Base-by-base conservation (phyloP, 371 early-diverging fungal species). In the Lichtheimia corymbifera region DNA sequence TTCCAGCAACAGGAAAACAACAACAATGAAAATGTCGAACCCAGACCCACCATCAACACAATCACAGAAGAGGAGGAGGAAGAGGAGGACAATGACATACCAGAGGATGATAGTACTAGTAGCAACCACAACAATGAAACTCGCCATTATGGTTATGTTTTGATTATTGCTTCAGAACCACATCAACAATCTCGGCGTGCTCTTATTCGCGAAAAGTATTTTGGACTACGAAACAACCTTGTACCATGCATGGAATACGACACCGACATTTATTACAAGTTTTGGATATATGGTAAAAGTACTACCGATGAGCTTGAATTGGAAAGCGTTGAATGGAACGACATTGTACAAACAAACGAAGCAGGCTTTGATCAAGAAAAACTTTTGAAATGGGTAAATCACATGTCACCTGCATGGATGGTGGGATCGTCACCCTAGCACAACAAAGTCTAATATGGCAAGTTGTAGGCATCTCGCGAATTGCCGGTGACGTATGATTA, bases 241-340 rank as follows among this genome's bases (percentile, higher is more conserved):
- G 51, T 72, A 15, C 85, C 85, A 24, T 77, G 77, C 52, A 74
- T 72, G 57, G 57, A 61, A 7, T 58, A 77, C 53, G 67, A 79
- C 25, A 68, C 77, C 45, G 64, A 71, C 3, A 69, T 80, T 17
- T 65, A 70, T 28, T 83, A 84, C 66, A 74, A 70, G 28, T 84
- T 84, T 50, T 79, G 74, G 58, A 68, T 83, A 14, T 67, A 83
- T 64, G 85, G 83, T 51, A 58, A 24, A 62, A 82, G 50, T 71
- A 70, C 6, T 70, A 72, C 5, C 64, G 65, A 35, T 66, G 70
- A 61, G 2, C 77, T 77, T 20, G 77, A 83, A 61, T 73, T 72
- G 4, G 85, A 84, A 55, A 77, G 76, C 22, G 83, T 83, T 75
- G 85, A 84, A 64, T 83, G 72, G 66, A 66, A 76, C 30, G 85